A percentile compares a stretch with the other conserved stretches of the same genome.
These are phyloP conservation scores for Penicillium sp. DNA, from an alignment of 2,329 filamentous ascomycete genomes.

Conservation along the genomic window DNA sequence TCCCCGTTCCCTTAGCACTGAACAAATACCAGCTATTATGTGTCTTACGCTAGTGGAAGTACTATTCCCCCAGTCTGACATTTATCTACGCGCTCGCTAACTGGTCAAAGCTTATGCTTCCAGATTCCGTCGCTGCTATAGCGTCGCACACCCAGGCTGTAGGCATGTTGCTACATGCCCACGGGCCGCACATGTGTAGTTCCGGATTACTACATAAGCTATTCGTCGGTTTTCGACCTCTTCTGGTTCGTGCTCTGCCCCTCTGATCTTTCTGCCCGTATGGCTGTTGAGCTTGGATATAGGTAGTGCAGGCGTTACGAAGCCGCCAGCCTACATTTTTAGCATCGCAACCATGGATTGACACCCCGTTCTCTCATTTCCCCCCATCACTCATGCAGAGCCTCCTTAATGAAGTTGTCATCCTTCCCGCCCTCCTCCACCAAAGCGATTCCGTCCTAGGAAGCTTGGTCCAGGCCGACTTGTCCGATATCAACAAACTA, in stretches of 20 bases:
- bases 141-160: background rate
- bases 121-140: background rate
- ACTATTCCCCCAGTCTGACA: background rate
- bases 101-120: background rate
- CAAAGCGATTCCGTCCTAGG: background rate
- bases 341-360: background rate
- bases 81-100: background rate
- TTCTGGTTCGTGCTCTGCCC: background rate
- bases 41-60: background rate
- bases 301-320: background rate
- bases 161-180: background rate
- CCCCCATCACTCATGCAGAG: background rate
- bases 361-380: background rate
- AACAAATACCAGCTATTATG: background rate
- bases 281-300: background rate
- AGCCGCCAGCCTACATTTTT: background rate
- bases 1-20: background rate
- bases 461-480: background rate
- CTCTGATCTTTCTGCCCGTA: background rate
- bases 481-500: background rate
- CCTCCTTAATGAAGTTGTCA: background rate
- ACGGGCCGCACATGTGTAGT: background rate
- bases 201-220: background rate
- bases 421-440: background rate
- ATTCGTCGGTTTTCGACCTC: background rate